These are phyloP conservation scores for Pestalotiopsis sp. DNA, from an alignment of 2,329 filamentous ascomycete species.

Conservation along the genomic window DNA sequence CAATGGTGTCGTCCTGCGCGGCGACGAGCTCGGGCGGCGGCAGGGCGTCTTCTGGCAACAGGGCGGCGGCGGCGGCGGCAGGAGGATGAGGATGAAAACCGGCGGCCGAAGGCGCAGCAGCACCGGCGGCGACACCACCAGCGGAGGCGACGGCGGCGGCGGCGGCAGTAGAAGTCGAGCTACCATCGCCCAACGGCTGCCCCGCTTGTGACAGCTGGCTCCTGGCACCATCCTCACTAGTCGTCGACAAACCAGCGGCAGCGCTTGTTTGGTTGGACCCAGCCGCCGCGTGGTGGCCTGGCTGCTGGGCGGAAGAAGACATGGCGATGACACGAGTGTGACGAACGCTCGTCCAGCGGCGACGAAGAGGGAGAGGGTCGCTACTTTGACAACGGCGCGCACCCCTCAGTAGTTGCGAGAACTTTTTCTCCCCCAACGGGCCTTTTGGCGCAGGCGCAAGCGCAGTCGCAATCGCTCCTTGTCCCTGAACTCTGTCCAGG, in stretches of 20 bases:
- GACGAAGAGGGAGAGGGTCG: neutral
- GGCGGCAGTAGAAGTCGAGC: neutral
- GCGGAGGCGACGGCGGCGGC: neutral
- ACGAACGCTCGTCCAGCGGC: neutral
- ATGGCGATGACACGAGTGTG: neutral
- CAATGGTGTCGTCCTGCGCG: constrained; percentile 12
- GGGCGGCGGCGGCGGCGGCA: neutral
- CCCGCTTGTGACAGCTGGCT: constrained; percentile 12
- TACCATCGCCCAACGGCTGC: constrained; percentile 4
- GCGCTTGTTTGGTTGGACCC: neutral
- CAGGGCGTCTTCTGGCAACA: neutral
- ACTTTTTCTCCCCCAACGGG: too few relatives aligned
- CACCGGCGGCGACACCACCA: neutral
- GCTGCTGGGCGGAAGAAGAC: constrained; percentile 1
- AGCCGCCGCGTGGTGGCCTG: neutral
- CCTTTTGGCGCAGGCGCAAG: too few relatives aligned
- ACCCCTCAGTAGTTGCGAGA: too few relatives aligned
- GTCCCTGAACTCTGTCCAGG: neutral
- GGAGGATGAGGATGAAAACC: neutral
- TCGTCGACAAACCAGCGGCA: neutral
- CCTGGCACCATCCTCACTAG: constrained; percentile 1
- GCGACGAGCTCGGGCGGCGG: neutral
- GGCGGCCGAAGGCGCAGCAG: neutral
- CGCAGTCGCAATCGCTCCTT: too few relatives aligned
- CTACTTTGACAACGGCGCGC: too few relatives aligned